Percentiles rank a stretch among this genome's conserved stretches.
Conservation (phyloP, 257 asterid species). For the Thymus quinquecostatus region DNA sequence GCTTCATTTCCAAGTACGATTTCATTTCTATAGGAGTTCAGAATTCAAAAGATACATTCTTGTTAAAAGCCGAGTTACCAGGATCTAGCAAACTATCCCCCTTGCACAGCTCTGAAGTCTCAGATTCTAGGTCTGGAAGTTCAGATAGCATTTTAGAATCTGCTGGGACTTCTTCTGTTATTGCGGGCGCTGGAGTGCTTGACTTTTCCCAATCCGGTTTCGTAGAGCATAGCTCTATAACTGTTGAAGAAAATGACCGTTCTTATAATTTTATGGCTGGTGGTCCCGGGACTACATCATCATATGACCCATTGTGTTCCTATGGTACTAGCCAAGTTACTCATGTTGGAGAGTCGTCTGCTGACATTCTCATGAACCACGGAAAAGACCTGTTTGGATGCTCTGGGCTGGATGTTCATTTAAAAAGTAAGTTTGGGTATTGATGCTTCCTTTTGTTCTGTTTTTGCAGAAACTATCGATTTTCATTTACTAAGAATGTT, state of each 20-base stretch:
- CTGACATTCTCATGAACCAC: constrained; percentile 32
- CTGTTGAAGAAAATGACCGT: constrained; percentile 41
- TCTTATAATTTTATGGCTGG: constrained; percentile 31
- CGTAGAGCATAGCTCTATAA: constrained; percentile 37
- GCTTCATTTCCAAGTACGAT: constrained; percentile 7
- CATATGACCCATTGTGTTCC: constrained; percentile 43
- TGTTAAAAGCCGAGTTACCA: constrained; percentile 33
- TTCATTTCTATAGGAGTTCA: constrained; percentile 35
- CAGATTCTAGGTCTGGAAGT: constrained; percentile 45
- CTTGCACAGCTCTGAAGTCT: constrained; percentile 48
- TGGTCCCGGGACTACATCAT: constrained; percentile 40
- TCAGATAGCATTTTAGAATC: constrained; percentile 51
- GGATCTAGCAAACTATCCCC: constrained; percentile 38
- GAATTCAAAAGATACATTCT: constrained; percentile 29
- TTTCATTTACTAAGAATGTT: not conserved
- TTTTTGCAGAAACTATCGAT: not conserved
- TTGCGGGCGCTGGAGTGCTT: constrained; percentile 38
- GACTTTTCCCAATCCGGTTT: constrained; percentile 42
- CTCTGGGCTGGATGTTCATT: constrained; percentile 31
- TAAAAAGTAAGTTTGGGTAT: constrained; percentile 38
- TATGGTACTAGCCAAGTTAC: constrained; percentile 35
- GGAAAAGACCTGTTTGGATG: constrained; percentile 38
- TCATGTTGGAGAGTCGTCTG: constrained; percentile 35
- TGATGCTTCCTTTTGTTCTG: constrained; percentile 12
- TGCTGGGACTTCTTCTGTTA: constrained; percentile 47